These are phyloP conservation scores for Aspergillus neotritici DNA, from an alignment of 2,329 filamentous ascomycete genomes.

Conservation along the genomic window DNA sequence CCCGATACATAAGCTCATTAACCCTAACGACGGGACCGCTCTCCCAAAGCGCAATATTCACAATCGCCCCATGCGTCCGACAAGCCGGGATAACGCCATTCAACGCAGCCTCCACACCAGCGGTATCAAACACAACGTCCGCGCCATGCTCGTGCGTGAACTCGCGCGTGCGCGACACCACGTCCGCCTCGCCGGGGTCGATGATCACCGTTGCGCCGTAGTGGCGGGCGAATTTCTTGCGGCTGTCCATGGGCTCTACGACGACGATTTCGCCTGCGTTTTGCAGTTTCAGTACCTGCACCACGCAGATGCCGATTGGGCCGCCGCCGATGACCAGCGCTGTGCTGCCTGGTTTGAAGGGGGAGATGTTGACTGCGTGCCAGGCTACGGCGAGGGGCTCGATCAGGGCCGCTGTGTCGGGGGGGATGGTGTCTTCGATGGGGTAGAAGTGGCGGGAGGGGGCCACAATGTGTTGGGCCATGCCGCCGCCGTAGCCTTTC, in stretches of 20 bases:
- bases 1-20: slow-evolving; percentile 48
- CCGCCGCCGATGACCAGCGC: slow-evolving; percentile 56
- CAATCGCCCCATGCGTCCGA: slow-evolving; percentile 50
- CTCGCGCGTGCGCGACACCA: slow-evolving; percentile 43
- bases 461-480: slow-evolving; percentile 23
- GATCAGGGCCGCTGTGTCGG: slow-evolving; percentile 45
- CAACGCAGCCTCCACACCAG: slow-evolving; percentile 51
- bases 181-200: slow-evolving; percentile 45
- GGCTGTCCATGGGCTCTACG: slow-evolving; percentile 48
- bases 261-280: slow-evolving; percentile 53
- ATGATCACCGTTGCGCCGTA: slow-evolving; percentile 54
- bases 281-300: slow-evolving; percentile 52
- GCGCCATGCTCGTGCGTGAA: slow-evolving; percentile 46
- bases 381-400: slow-evolving; percentile 60
- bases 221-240: slow-evolving; percentile 48
- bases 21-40: slow-evolving; percentile 50
- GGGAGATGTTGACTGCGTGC: slow-evolving; percentile 53
- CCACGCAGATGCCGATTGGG: slow-evolving; percentile 56
- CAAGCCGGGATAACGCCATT: slow-evolving; percentile 46
- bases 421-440: no score
- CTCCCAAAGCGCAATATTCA: slow-evolving; percentile 61
- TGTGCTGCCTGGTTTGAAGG: slow-evolving; percentile 40
- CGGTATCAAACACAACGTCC: slow-evolving; percentile 58
- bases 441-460: no score
- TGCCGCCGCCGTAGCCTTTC: slow-evolving; percentile 25